Evolutionary conservation across 2,329 filamentous ascomycete genomes (phyloP).

Genomic region (Seiridium unicorne): DNA sequence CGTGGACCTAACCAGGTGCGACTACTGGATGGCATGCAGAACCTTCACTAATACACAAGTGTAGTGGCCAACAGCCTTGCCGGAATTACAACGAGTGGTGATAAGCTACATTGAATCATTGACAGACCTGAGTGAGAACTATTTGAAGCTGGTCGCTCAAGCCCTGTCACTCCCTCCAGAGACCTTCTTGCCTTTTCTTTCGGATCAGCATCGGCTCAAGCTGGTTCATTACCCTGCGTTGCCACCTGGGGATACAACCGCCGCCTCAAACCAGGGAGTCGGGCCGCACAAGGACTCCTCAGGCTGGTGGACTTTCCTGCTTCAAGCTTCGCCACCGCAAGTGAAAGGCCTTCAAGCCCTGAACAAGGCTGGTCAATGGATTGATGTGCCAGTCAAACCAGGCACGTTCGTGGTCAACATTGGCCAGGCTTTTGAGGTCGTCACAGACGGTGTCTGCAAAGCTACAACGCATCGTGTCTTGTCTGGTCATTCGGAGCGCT

Average conservation of each 20-base stretch:
- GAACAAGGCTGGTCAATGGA: constrained; percentile 45
- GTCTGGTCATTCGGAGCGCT: constrained; percentile 31
- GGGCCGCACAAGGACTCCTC: constrained; percentile 63
- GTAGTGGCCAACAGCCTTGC: constrained; percentile 40
- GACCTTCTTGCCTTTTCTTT: constrained; percentile 51
- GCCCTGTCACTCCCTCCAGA: constrained; percentile 48
- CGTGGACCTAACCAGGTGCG: constrained; percentile 48
- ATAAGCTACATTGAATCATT: constrained; percentile 50
- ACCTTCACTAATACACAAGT: neutral
- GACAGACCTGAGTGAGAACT: constrained; percentile 48
- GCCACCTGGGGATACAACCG: neutral
- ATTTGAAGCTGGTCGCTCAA: constrained; percentile 55
- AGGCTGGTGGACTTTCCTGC: constrained; percentile 63
- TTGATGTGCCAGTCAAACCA: constrained; percentile 44
- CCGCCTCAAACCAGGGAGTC: constrained; percentile 46
- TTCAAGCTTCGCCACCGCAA: constrained; percentile 54
- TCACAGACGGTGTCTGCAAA: constrained; percentile 51
- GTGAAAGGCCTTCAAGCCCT: constrained; percentile 50
- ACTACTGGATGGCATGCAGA: neutral
- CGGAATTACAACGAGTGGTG: constrained; percentile 33
- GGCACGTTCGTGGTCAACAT: constrained; percentile 57
- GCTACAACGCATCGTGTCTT: constrained; percentile 49
- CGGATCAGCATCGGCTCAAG: constrained; percentile 58
- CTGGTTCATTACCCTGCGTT: constrained; percentile 50
- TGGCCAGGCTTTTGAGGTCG: constrained; percentile 57